These are phyloP conservation scores for Mesembryanthemum crystallinum DNA, from an alignment of 148 eudicot species.

Conservation along the genomic window DNA sequence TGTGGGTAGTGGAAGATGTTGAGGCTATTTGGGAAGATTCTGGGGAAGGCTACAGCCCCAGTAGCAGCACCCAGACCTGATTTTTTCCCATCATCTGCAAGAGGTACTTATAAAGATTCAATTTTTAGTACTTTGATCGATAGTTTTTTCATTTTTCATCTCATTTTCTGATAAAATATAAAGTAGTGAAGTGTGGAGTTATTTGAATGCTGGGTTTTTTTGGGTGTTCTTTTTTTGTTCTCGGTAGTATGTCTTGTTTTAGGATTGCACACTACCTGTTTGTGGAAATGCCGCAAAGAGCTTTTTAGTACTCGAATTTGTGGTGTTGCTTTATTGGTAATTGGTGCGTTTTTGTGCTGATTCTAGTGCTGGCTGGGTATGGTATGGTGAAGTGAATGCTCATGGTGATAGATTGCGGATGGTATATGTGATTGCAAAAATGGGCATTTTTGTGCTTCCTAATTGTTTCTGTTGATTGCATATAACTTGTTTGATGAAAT, in stretches of 20 bases:
- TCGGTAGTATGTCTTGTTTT: background rate
- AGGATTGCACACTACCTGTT: conserved; percentile 21
- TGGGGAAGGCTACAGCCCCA: conserved; percentile 16
- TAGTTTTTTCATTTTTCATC: background rate
- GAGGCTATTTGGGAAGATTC: conserved; percentile 15
- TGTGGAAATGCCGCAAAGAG: conserved; percentile 21
- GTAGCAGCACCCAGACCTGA: background rate
- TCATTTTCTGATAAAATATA: background rate
- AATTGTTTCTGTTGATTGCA: no score
- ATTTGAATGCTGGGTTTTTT: background rate
- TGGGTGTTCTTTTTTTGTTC: background rate
- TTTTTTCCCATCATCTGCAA: conserved; percentile 1
- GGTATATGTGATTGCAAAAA: background rate
- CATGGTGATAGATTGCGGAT: background rate
- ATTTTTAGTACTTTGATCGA: background rate
- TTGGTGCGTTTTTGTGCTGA: background rate
- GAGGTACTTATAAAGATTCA: conserved; percentile 12
- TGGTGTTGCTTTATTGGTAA: background rate
- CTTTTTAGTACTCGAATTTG: no score
- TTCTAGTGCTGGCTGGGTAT: no score
- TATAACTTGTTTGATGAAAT: no score
- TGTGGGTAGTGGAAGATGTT: conserved; percentile 15
- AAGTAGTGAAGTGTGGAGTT: background rate
- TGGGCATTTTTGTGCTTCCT: background rate
- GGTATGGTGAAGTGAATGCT: no score